A percentile compares a stretch with the other conserved stretches of the same genome.
Evolutionary conservation across 2,329 filamentous ascomycete species (phyloP).

Genomic region (Ascochyta viciae-villosae): DNA sequence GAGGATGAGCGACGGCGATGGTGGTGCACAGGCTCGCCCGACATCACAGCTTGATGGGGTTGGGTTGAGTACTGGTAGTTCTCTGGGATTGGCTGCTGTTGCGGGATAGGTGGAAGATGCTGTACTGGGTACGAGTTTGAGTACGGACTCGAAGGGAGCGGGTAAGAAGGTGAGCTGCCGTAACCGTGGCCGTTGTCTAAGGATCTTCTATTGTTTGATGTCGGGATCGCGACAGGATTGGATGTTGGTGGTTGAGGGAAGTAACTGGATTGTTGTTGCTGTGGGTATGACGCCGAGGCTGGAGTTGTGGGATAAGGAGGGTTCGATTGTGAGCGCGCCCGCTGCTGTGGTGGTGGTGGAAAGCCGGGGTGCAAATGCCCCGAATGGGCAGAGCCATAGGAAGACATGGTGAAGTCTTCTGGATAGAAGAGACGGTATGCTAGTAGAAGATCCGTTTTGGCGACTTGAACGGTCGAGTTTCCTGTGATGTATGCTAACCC

Average conservation of each 20-base stretch:
- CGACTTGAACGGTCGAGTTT: background rate
- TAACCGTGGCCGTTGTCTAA: constrained; percentile 2
- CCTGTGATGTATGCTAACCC: constrained; percentile 3
- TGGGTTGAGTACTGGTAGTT: constrained; percentile 3
- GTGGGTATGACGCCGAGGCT: constrained; percentile 9
- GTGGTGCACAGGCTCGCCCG: background rate
- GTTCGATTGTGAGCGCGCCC: constrained; percentile 12
- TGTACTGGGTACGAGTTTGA: constrained; percentile 5
- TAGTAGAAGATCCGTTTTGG: constrained; percentile 7
- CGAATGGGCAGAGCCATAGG: constrained; percentile 29
- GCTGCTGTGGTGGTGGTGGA: constrained; percentile 13
- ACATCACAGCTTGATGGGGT: background rate
- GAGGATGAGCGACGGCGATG: constrained; percentile 10
- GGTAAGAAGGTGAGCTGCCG: constrained; percentile 5
- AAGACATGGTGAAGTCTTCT: constrained; percentile 27
- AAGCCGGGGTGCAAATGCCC: constrained; percentile 23
- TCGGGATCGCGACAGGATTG: constrained; percentile 9
- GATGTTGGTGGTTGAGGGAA: constrained; percentile 13
- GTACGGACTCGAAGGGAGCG: background rate
- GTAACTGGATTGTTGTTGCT: constrained; percentile 13
- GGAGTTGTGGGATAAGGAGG: constrained; percentile 27
- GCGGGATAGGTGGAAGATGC: constrained; percentile 16
- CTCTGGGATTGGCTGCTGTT: constrained; percentile 15
- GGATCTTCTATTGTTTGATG: background rate
- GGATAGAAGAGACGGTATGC: constrained; percentile 14